Conservation (phyloP, 768 basidiomycete species). For the Holtermanniella nyarrowii region DNA sequence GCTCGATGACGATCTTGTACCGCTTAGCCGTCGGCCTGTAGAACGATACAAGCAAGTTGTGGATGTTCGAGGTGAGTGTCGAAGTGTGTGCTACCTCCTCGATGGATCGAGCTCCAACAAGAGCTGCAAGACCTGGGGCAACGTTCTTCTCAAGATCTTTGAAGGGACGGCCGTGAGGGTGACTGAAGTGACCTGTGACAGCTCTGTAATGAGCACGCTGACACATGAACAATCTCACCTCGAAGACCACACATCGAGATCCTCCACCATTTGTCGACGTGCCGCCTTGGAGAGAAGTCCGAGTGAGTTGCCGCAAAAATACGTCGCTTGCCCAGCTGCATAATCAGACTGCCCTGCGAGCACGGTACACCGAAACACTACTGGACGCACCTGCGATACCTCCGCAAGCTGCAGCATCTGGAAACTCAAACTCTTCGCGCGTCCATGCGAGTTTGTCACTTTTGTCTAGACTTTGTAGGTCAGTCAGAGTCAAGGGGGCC, state of each 20-base stretch:
- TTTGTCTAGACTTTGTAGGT: slow-evolving; percentile 14
- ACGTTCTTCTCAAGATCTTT: slow-evolving; percentile 62
- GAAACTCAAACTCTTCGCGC: slow-evolving; percentile 37
- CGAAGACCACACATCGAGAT: slow-evolving; percentile 72
- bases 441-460: slow-evolving; percentile 37
- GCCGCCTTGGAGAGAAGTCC: slow-evolving; percentile 71
- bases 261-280: slow-evolving; percentile 62
- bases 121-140: slow-evolving; percentile 61
- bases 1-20: slow-evolving; percentile 91
- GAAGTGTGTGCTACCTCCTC: slow-evolving; percentile 92
- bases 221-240: slow-evolving; percentile 33
- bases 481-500: slow-evolving; percentile 3
- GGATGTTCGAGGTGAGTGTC: slow-evolving; percentile 87
- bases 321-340: slow-evolving; percentile 45
- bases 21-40: slow-evolving; percentile 76
- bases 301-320: slow-evolving; percentile 93
- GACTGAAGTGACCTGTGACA: slow-evolving; percentile 79
- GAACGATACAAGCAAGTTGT: slow-evolving; percentile 88
- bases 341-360: too few species aligned
- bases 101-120: slow-evolving; percentile 70
- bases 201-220: slow-evolving; percentile 47
- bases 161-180: slow-evolving; percentile 79
- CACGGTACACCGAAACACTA: too few species aligned
- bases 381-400: too few species aligned
- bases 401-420: slow-evolving; percentile 29